Evolutionary conservation across 2,329 filamentous ascomycete genomes (phyloP), one percentile per base, ranked within the genome.

Genomic region (Tricladium varicosporioides): DNA sequence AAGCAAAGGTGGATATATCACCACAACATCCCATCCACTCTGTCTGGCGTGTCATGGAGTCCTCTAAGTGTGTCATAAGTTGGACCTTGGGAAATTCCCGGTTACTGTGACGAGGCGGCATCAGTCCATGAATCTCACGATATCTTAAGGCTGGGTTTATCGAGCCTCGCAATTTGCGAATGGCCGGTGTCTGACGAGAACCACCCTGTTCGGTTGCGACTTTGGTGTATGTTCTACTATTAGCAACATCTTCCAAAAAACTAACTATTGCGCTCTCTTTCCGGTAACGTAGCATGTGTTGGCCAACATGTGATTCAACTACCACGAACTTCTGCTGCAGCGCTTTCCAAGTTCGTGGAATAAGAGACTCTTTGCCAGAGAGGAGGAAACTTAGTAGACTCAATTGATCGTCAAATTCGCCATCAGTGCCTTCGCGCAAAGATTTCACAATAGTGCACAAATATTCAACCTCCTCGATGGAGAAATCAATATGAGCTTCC

Each of bases 11-110:
- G 18, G 78, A 74, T 45, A 87, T 79, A 63, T 87, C 84, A 2
- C 84, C 84, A 31, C 84, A 83, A 52, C 82, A 85, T 62, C 82
- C 80, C 1, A 78, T 82, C 75, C 82, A 87, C 63, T 85, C 79
- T 2, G 78, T 73, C 27, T 77, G 73, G 8, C 78, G 70, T 48
- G 76, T 72, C 2, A 87, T 61, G 1, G 71, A 72, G 56, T 87
- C 83, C 62, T 86, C 83, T 5, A 71, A 31, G 46, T 22, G 51
- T 19, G 50, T 66, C 8, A 55, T 53, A 15, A 64, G 53, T 31
- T 63, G 32, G 5, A 52, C 57, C 36, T 59, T 65, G 43, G 65
- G 67, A 5, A 65, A 60, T 18, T 33, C 56, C 32, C 55, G 52
- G 7, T 67, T 64, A 15, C 50, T 47, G 5, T 60, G 47, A 14